Conservation (phyloP, 495 filamentous ascomycete species). For the Staphylotrichum tortipilum region DNA sequence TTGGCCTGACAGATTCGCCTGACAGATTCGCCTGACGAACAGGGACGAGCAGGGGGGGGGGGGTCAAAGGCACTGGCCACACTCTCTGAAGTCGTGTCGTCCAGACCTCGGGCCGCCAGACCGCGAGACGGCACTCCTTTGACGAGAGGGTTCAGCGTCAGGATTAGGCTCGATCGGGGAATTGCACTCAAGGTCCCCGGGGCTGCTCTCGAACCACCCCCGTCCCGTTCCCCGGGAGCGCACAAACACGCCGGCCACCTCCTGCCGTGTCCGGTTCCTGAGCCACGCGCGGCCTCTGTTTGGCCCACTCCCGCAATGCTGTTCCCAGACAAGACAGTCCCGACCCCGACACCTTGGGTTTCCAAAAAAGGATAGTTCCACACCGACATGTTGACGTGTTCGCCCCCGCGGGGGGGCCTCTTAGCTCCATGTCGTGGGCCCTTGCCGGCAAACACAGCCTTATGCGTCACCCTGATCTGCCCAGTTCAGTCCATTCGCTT, state of each 20-base stretch:
- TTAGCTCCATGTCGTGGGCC: slow-evolving; percentile 16
- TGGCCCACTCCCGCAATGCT: slow-evolving; percentile 24
- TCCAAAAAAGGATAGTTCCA: slow-evolving; percentile 5
- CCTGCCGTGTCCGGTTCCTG: slow-evolving; percentile 11
- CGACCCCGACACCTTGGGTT: too few relatives aligned
- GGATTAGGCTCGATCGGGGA: slow-evolving; percentile 1
- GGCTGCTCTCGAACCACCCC: too few relatives aligned
- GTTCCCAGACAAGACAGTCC: too few relatives aligned
- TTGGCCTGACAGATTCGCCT: too few relatives aligned
- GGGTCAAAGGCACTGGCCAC: too few relatives aligned
- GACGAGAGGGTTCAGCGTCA: too few relatives aligned
- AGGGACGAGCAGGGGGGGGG: too few relatives aligned
- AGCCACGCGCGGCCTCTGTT: slow-evolving; percentile 18
- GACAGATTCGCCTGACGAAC: too few relatives aligned
- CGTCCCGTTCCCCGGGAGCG: slow-evolving; percentile 1
- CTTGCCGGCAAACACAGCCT: slow-evolving; percentile 18
- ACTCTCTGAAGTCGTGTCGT: neutral
- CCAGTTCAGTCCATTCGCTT: neutral
- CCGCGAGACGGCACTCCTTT: slow-evolving; percentile 10
- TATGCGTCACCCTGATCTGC: slow-evolving; percentile 2
- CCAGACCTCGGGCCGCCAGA: neutral
- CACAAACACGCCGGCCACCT: slow-evolving; percentile 13
- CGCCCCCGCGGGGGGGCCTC: slow-evolving; percentile 18
- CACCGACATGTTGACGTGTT: slow-evolving; percentile 32
- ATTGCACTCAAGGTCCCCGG: too few relatives aligned